Base-by-base conservation (phyloP, 805 yeast species). In the Candida oleophila region DNA sequence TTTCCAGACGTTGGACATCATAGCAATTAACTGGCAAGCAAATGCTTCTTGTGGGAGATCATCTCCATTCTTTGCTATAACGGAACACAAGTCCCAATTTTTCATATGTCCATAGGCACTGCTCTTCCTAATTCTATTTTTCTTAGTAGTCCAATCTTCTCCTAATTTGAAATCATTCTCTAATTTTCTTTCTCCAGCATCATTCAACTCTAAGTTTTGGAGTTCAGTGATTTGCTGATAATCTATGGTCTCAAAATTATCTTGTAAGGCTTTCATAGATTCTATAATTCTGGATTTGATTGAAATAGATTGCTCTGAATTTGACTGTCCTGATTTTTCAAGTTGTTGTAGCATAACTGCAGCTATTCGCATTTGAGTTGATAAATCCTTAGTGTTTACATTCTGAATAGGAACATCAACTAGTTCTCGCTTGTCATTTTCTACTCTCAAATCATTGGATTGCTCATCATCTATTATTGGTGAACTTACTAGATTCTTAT, bases 21-120 rank as follows among this genome's bases (percentile, higher is more conserved):
- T 85, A 50, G 87, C 85, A 43, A 94, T 92, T 38, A 94, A 64
- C 63, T 94, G 99, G 52, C 97, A 90, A 0, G 99, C 99, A 73
- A 94, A 90, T 0, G 99, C 97, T 64, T 94, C 99, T 62, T 94
- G 99, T 20, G 96, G 87, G 43, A 94, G 65, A 67, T 94, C 99
- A 58, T 87, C 92, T 32, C 99, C 99, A 25, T 96, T 92, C 61
- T 94, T 94, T 11, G 95, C 96, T 61, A 94, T 94, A 2, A 92
- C 97, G 0, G 97, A 91, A 54, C 92, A 89, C 35, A 94, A 65
- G 51, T 94, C 97, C 99, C 99, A 94, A 61, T 89, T 87, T 21
- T 85, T 87, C 28, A 87, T 65, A 60, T 90, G 94, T 0, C 99
- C 99, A 59, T 74, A 90, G 7, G 82, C 80, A 43, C 96, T 87